Percentiles rank a stretch among this genome's conserved stretches.
phyloP scores from a whole-genome alignment of 257 asterid species.

The Ilex asprella region DNA sequence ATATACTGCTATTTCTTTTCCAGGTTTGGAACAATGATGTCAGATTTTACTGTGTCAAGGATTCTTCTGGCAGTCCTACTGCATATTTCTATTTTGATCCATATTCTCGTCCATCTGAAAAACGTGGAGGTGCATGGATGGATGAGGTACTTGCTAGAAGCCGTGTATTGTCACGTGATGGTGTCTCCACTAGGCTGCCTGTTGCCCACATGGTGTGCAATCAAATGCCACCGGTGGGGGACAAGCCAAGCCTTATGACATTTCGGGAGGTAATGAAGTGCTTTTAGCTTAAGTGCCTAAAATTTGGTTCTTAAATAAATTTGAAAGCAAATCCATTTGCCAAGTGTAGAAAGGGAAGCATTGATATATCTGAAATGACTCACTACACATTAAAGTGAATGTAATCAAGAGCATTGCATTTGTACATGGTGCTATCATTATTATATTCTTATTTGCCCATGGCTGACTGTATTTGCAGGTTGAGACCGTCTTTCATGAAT shows the following conservation, averaged over 20 bases:
- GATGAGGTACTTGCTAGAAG: conserved; percentile 91
- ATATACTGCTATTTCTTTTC: conserved; percentile 5
- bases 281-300: conserved; percentile 8
- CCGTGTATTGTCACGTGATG: conserved; percentile 71
- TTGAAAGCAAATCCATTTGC: not conserved
- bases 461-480: conserved; percentile 46
- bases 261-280: conserved; percentile 71
- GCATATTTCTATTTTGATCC: conserved; percentile 97
- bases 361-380: too few relatives aligned
- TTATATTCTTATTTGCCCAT: conserved; percentile 8
- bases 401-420: too few relatives aligned
- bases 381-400: too few relatives aligned
- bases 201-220: conserved; percentile 98
- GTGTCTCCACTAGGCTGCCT: conserved; percentile 80
- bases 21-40: conserved; percentile 96
- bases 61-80: conserved; percentile 68
- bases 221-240: conserved; percentile 99
- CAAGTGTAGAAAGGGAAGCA: too few relatives aligned
- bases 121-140: conserved; percentile 99
- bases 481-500: conserved; percentile 97
- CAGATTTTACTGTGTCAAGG: conserved; percentile 73
- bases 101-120: conserved; percentile 96
- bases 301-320: conserved; percentile 10
- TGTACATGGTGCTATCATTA: not conserved
- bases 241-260: conserved; percentile 98